Conservation (phyloP, 2,329 filamentous ascomycete genomes). For the Calonectria crousiana region DNA sequence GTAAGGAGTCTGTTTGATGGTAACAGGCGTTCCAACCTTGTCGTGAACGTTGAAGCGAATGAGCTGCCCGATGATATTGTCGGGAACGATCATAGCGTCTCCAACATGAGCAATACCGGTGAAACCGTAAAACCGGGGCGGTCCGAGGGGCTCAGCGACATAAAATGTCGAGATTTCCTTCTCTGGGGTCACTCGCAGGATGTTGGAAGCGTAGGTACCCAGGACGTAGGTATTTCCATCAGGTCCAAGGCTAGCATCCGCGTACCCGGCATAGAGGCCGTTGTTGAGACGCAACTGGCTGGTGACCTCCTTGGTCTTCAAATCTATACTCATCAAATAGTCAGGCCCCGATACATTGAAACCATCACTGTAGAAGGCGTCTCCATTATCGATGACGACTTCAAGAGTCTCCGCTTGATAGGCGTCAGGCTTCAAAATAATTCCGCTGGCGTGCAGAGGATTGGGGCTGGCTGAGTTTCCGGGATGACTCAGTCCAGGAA, state of each 20-base stretch:
- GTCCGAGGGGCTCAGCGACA: not conserved
- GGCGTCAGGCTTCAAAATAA: not conserved
- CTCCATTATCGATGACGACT: not conserved
- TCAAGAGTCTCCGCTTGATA: not conserved
- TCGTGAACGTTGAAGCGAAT: not conserved
- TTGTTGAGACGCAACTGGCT: not conserved
- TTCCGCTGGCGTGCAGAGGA: not conserved
- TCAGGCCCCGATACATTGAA: not conserved
- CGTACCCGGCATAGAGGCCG: not conserved
- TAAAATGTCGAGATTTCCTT: constrained; percentile 1
- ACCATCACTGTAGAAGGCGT: not conserved
- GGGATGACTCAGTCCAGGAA: not conserved
- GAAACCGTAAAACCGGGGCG: not conserved
- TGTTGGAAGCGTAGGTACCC: not conserved
- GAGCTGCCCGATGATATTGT: constrained; percentile 1
- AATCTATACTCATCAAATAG: constrained; percentile 2
- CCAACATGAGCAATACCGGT: not conserved
- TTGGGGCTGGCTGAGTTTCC: not conserved
- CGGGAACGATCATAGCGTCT: not conserved
- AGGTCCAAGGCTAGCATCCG: not conserved
- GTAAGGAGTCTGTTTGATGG: not conserved
- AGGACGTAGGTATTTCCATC: constrained; percentile 1
- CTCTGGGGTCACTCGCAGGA: not conserved
- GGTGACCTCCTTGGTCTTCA: not conserved
- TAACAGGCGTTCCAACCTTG: not conserved